Percentiles rank a stretch among this genome's conserved stretches.
Evolutionary conservation across 2,329 filamentous ascomycete species (phyloP).

Genomic region (Phaeophleospora eucalypticola): DNA sequence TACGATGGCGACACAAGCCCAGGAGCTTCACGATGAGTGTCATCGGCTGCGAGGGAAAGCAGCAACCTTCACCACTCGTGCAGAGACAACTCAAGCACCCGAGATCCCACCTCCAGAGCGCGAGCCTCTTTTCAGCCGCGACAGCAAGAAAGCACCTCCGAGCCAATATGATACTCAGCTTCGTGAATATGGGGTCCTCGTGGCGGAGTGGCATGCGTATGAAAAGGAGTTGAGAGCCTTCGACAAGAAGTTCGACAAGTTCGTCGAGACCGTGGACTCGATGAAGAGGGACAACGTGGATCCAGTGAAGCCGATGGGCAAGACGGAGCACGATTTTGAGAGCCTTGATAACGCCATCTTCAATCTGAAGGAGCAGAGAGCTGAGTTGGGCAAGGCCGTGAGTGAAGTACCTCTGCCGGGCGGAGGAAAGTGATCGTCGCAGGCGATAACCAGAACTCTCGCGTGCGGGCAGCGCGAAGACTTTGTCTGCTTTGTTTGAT

Average conservation of each 20-base stretch:
- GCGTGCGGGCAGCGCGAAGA: no score
- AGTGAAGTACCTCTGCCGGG: slow-evolving; percentile 3
- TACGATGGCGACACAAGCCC: slow-evolving; percentile 3
- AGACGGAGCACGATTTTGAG: slow-evolving; percentile 8
- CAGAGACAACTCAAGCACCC: slow-evolving; percentile 3
- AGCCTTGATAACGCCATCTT: slow-evolving; percentile 7
- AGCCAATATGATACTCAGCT: slow-evolving; percentile 10
- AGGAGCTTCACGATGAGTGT: slow-evolving; percentile 4
- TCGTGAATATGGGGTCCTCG: background rate
- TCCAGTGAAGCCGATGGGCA: slow-evolving; percentile 3
- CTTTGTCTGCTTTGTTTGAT: no score
- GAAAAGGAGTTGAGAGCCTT: slow-evolving; percentile 1
- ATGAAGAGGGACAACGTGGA: slow-evolving; percentile 2
- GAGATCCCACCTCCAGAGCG: slow-evolving; percentile 5
- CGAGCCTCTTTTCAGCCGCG: slow-evolving; percentile 7
- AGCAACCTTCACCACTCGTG: slow-evolving; percentile 1
- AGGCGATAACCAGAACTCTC: no score
- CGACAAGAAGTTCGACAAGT: slow-evolving; percentile 5
- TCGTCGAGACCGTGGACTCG: slow-evolving; percentile 1
- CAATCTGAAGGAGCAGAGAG: slow-evolving; percentile 9
- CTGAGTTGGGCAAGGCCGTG: slow-evolving; percentile 5
- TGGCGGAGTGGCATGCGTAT: slow-evolving; percentile 3
- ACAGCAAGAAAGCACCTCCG: slow-evolving; percentile 2
- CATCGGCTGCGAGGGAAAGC: slow-evolving; percentile 1
- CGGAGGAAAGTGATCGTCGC: background rate